Evolutionary conservation across 495 filamentous ascomycete species (phyloP).

Genomic region (Annulohypoxylon bovei): DNA sequence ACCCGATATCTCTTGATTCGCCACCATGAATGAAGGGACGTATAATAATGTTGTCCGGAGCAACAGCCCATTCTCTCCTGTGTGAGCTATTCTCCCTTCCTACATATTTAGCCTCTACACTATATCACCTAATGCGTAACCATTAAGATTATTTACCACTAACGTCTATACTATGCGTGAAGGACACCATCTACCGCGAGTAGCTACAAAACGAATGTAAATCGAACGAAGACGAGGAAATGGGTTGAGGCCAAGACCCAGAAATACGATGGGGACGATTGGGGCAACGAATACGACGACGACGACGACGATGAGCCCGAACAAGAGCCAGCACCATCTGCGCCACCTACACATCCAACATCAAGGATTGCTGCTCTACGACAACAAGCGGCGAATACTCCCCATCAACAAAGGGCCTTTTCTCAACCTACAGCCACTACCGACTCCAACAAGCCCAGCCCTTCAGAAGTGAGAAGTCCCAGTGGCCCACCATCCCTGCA

Average conservation of each 20-base stretch:
- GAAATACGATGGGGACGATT: slow-evolving; percentile 93
- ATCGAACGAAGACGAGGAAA: slow-evolving; percentile 89
- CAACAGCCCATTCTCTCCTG: slow-evolving; percentile 38
- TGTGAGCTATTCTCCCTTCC: slow-evolving; percentile 25
- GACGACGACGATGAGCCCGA: slow-evolving; percentile 74
- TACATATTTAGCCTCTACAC: not conserved
- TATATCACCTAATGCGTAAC: not conserved
- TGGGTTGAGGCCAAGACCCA: slow-evolving; percentile 92
- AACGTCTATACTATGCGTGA: slow-evolving; percentile 7
- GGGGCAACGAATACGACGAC: slow-evolving; percentile 85
- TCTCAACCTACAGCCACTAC: slow-evolving; percentile 30
- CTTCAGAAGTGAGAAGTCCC: slow-evolving; percentile 21
- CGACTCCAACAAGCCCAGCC: slow-evolving; percentile 7
- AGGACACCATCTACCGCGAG: slow-evolving; percentile 49
- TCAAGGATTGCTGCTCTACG: slow-evolving; percentile 37
- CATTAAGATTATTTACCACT: slow-evolving; percentile 16
- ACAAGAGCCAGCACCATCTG: slow-evolving; percentile 54
- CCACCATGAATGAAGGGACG: slow-evolving; percentile 45
- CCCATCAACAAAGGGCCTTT: slow-evolving; percentile 33
- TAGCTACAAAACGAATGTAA: slow-evolving; percentile 77
- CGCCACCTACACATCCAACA: slow-evolving; percentile 10
- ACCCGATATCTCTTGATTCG: slow-evolving; percentile 8
- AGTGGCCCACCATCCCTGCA: slow-evolving; percentile 35
- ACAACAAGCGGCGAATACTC: slow-evolving; percentile 22
- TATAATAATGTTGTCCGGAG: slow-evolving; percentile 45